Evolutionary conservation across 2,329 filamentous ascomycete species (phyloP), one percentile per base, ranked within the genome.

Genomic region (Nannizzia gypsea): DNA sequence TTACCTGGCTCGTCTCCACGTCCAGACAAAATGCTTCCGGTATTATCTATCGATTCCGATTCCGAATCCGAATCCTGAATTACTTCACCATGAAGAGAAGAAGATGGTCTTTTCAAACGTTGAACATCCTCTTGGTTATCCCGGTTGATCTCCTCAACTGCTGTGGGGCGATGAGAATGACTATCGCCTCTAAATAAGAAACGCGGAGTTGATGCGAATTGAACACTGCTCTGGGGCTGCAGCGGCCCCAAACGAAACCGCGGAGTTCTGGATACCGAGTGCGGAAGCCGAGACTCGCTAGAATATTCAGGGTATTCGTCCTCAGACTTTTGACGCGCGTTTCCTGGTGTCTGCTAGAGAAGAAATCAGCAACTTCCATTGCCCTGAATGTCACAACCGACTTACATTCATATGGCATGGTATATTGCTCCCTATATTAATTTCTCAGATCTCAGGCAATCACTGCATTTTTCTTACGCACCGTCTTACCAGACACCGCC

Each of bases 131-230:
- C 58, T 15, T 56, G 28, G 28, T 60, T 52, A 40, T 48, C 56
- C 24, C 11, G 36, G 13, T 60, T 40, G 46, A 60, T 55, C 46
- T 63, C 62, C 8, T 48, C 26, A 26, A n/a, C 50, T 17, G 15
- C 8, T 6, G 20, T 26, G 2, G 15, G 15, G 3, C 22, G 24
- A n/a, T 36, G 58, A 15, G 34, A 40, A 17, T 57, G 55, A 9
- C 36, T 24, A 22, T 20, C 20, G 34, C 60, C 44, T 11, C 44
- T 28, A 42, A 66, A 60, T 1, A 60, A 55, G 60, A 66, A 66
- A 31, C 63, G 63, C 8, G 64, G 64, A 17, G 60, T 63, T 3
- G 64, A 57, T 9, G 62, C 61, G 60, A 66, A 65, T 34, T 64
- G 64, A 2, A 55, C 17, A 11, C 17, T 57, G 24, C 56, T 58